phyloP scores from a whole-genome alignment of 2,329 filamentous ascomycete species.

The Phaeoacremonium minimum region DNA sequence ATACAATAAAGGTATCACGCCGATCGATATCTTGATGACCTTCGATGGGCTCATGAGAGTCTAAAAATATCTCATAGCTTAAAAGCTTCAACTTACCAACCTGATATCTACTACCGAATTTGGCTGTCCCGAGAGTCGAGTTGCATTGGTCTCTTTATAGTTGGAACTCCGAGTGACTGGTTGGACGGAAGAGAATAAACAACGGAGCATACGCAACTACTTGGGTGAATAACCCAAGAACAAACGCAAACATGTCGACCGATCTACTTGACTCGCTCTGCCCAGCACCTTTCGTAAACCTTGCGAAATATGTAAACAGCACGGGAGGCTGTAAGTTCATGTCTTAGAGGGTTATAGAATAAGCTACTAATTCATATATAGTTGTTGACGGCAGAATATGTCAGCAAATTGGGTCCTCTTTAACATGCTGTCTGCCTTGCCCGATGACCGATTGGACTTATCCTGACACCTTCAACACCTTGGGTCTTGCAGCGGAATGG shows the following conservation, averaged over 20 bases:
- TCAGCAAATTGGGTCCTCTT: conserved; percentile 41
- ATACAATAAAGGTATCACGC: neutral
- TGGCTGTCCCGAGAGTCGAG: neutral
- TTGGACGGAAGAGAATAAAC: neutral
- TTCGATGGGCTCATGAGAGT: too few species aligned
- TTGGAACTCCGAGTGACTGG: neutral
- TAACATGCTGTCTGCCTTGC: conserved; percentile 87
- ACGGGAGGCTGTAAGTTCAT: neutral
- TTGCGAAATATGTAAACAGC: neutral
- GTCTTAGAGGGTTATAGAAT: conserved; percentile 1
- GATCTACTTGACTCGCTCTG: too few species aligned
- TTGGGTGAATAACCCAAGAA: neutral
- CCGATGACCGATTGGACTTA: conserved; percentile 77
- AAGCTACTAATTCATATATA: conserved; percentile 29
- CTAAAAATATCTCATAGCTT: neutral
- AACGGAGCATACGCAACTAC: neutral
- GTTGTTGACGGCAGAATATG: conserved; percentile 54
- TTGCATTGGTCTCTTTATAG: too few species aligned
- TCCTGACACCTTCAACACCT: conserved; percentile 51
- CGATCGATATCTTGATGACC: too few species aligned
- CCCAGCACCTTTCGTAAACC: neutral
- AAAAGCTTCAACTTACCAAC: neutral
- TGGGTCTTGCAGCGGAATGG: conserved; percentile 72
- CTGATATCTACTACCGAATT: neutral
- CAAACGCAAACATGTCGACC: neutral